Conservation (phyloP, 225 moss, liverwort and hornwort species). For the Marchantia polymorpha region DNA sequence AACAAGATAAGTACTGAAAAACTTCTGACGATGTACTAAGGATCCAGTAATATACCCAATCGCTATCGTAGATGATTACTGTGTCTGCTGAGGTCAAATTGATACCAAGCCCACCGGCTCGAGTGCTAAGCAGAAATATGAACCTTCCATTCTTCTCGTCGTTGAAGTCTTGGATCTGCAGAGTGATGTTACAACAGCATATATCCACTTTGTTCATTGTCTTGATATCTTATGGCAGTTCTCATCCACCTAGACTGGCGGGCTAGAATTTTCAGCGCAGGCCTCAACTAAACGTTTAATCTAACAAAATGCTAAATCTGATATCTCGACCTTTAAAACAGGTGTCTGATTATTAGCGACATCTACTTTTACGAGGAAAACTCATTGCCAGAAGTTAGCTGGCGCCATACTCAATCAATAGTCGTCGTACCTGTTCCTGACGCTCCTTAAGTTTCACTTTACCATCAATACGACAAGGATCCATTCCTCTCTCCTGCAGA, state of each 20-base stretch:
- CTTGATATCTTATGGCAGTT: neutral
- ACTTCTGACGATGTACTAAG: neutral
- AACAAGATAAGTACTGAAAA: neutral
- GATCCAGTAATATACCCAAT: slow-evolving; percentile 55
- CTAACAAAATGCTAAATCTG: neutral
- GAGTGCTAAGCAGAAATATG: slow-evolving; percentile 81
- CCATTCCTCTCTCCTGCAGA: slow-evolving; percentile 64
- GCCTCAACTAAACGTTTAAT: neutral
- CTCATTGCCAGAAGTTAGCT: neutral
- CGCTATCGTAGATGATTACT: slow-evolving; percentile 88
- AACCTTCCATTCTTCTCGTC: slow-evolving; percentile 50
- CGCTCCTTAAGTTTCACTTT: slow-evolving; percentile 54
- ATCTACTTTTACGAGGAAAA: neutral
- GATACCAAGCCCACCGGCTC: slow-evolving; percentile 98
- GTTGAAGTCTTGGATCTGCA: slow-evolving; percentile 89
- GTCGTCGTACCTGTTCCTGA: slow-evolving; percentile 54
- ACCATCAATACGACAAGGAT: slow-evolving; percentile 87
- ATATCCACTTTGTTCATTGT: neutral
- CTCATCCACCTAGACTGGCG: neutral
- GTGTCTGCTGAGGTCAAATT: slow-evolving; percentile 91
- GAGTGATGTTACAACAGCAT: neutral
- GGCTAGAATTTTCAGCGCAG: neutral
- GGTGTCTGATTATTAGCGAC: neutral
- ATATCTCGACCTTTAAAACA: neutral
- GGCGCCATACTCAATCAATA: neutral